Base-by-base conservation (phyloP, 2,329 filamentous ascomycete species). In the Coccinonectria pachysandricola region DNA sequence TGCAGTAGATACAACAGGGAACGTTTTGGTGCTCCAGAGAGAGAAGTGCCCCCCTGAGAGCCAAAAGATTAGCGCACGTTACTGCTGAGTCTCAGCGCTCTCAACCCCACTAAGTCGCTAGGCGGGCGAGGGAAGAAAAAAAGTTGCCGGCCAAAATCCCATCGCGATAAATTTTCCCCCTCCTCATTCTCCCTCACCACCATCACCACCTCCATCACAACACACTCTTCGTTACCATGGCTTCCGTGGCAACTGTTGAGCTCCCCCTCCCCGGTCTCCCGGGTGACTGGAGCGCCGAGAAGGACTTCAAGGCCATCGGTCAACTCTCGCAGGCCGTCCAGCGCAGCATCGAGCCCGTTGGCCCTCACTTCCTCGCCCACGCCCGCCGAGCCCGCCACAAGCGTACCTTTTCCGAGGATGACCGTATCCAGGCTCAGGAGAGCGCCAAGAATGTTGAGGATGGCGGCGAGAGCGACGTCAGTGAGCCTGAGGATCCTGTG, bases 351-450 rank as follows among this genome's bases (percentile, higher is more conserved):
- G 91, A 96, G 68, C 87, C 91, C 28, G 84, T 96, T 44, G 91
- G 91, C 45, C 88, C 91, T 59, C 85, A 95, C 67, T 98, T 95
- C 69, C 78, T 98, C 42, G 91, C 91, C 44, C 87, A 96, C 60
- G 91, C 91, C 48, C 87, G 91, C 53, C 82, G 91, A 60, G 84
- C 86, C 61, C 81, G 87, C 40, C 87, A 96, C 64, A 85, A 93
- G 68, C 86, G 91, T 52, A 98, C 91, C 26, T 98, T 98, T 64
- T 93, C 84, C 50, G 88, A 98, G 64, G 91, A 98, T 61, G 91
- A 98, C 58, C 82, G 87, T 42, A 92, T 98, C 53, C 85, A 95
- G 65, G 91, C 91, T 24, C 82, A 92, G 60, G 78, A 92, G 59
- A 86, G 79, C 44, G 86, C 87, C 52, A 94, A 92, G 75, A 95